These are phyloP conservation scores for Tricholoma sp. DNA, from an alignment of 768 basidiomycete species.

Conservation along the genomic window DNA sequence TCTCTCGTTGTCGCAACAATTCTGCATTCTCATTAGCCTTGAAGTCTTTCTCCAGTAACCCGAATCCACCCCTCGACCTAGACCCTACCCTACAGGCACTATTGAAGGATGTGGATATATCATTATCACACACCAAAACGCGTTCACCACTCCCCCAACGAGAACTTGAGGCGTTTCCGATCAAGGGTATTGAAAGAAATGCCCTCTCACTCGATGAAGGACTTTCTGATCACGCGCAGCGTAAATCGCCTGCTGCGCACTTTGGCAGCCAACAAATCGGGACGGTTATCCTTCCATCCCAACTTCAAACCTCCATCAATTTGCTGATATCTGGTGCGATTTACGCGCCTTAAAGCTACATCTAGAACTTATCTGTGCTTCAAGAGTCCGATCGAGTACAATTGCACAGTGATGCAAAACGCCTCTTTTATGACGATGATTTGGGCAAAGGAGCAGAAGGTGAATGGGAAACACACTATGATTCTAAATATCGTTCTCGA, in stretches of 20 bases:
- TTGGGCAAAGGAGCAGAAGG: constrained; percentile 23
- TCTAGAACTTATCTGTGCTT: constrained; percentile 9
- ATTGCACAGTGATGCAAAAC: constrained; percentile 66
- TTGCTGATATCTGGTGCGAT: constrained; percentile 59
- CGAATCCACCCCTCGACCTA: constrained; percentile 57
- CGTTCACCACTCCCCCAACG: constrained; percentile 25
- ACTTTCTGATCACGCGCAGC: constrained; percentile 22
- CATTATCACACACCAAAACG: constrained; percentile 39
- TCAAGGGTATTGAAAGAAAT: constrained; percentile 28
- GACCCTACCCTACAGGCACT: constrained; percentile 63
- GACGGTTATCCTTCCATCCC: constrained; percentile 63
- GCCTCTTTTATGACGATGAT: constrained; percentile 50
- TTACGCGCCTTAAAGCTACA: constrained; percentile 2
- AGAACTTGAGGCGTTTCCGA: constrained; percentile 52
- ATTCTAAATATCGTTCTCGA: constrained; percentile 55
- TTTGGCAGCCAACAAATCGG: constrained; percentile 76
- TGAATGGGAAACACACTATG: constrained; percentile 52
- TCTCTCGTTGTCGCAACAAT: background rate
- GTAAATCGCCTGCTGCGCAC: constrained; percentile 76
- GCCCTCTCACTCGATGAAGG: constrained; percentile 26
- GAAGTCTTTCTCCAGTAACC: constrained; percentile 25
- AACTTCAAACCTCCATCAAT: constrained; percentile 64
- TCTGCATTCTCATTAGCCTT: background rate
- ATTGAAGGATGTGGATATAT: constrained; percentile 64
- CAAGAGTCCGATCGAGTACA: constrained; percentile 59